A percentile compares a stretch with the other conserved stretches of the same genome.
Evolutionary conservation across 129 eudicot species (phyloP).

Genomic region (Oenanthe sinensis): DNA sequence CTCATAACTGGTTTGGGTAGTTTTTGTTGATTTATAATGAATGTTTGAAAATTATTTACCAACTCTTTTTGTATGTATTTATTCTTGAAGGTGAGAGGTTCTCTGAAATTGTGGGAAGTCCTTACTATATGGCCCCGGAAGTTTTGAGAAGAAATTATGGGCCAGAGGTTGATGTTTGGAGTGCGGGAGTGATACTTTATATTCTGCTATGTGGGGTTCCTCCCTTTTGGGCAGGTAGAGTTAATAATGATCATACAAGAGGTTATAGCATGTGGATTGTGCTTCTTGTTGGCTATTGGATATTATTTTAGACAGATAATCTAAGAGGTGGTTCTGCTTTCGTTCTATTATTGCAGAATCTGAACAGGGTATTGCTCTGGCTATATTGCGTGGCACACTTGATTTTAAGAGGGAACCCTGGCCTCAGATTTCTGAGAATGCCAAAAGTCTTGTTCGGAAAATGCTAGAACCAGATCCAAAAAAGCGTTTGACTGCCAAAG

Average conservation of each 20-base stretch:
- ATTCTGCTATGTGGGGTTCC: constrained; percentile 95
- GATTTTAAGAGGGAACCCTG: constrained; percentile 98
- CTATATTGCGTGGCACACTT: constrained; percentile 68
- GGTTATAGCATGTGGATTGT: not conserved
- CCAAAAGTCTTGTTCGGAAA: constrained; percentile 79
- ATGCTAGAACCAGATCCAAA: constrained; percentile 88
- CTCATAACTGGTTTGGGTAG: not conserved
- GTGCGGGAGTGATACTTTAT: constrained; percentile 90
- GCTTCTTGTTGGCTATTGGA: not conserved
- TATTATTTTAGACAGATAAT: not conserved
- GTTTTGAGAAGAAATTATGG: constrained; percentile 81
- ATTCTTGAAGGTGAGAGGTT: constrained; percentile 65
- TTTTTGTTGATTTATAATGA: no score
- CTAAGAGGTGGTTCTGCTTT: not conserved
- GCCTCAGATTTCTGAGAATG: constrained; percentile 90
- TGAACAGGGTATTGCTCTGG: constrained; percentile 92
- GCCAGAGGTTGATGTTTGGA: constrained; percentile 91
- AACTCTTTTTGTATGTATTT: not conserved
- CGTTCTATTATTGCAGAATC: constrained; percentile 42
- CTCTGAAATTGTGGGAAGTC: constrained; percentile 96
- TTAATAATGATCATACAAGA: not conserved
- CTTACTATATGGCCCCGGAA: constrained; percentile 84
- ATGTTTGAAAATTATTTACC: not conserved
- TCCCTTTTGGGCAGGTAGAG: constrained; percentile 97
- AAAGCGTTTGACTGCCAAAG: constrained; percentile 84